Base-by-base conservation (phyloP, 192 early-diverging fungal species). In the Rhizophagus clarus region DNA sequence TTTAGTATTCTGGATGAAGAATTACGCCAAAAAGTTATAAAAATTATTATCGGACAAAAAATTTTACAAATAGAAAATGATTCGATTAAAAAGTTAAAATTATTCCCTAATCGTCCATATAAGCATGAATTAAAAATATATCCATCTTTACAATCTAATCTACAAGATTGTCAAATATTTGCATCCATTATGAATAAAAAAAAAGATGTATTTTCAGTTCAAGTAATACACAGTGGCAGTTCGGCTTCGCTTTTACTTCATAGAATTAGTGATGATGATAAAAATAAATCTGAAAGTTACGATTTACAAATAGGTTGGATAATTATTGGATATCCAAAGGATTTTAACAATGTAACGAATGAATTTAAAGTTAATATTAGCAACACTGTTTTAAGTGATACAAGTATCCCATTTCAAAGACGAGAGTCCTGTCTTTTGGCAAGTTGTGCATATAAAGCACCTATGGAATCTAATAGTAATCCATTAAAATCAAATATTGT, bases 311-410 rank as follows among this genome's bases (percentile, higher is more conserved):
- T 66, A 17, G 28, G 14, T 12, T 66, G 63, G 63, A 66, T 66
- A 31, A 66, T 66, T 66, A 26, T 66, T 66, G 63, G 63, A 2
- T 66, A 66, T 66, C 63, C 63, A 66, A 31, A 17, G 15, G 29
- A 26, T 6, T 66, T 66, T 31, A 66, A 4, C 11, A 45, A 45
- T 45, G 11, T 12, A 56, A 56, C 3, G 15, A 17, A 56, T 56
- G 49, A 56, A 56, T 56, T 56, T 56, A 56, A 56, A 56, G 15
- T 56, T 20, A 56, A 20, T 17, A 20, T 5, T 5, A 56, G 49
- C 49, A 22, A 56, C 0, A 56, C 49, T 56, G 15, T 17, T 22
- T 0, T 0, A 20, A 51, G 17, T 20, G 14, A 51, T 51, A 20
- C 49, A 51, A 51, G 12, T 51, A 20, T 15, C 17, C 49, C 17